Base-by-base conservation (phyloP, 2,329 filamentous ascomycete genomes). In the Teratosphaeria epicoccoides region DNA sequence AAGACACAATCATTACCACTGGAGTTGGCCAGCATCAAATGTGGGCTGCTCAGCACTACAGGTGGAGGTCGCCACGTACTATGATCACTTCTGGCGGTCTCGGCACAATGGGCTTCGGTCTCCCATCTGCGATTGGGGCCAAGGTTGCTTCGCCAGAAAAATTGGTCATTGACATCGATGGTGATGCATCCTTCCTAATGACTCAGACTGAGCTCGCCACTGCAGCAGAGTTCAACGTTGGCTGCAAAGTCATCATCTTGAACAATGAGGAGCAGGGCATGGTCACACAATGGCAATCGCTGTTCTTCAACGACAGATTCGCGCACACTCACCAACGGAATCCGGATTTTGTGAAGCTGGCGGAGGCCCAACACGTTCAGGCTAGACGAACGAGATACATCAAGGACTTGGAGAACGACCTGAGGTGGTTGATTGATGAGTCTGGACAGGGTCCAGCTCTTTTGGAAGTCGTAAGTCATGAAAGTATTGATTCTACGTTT, bases 151-250 rank as follows among this genome's bases (percentile, higher is more conserved):
- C 78, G 45, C 84, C 84, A 2, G 87, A 95, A 49, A 83, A 87
- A 55, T 81, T 95, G 48, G 91, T 97, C 55, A 82, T 97, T 54
- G 91, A 97, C 70, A 94, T 97, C 64, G 93, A 98, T 68, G 93
- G 93, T 56, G 93, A 97, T 68, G 93, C 91, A n/a, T 96, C 90
- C 3, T 97, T 98, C 76, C 88, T 88, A 78, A 97, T 98, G 93
- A 97, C 93, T 5, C 78, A 96, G 54, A 96, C 91, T 1, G 93
- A 98, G 74, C 82, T 98, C 49, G 87, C 86, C 45, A 96, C 91
- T 1, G 90, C 90, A 43, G 82, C 87, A 7, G 90, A 98, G 73
- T 97, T 97, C 77, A 87, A 93, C 74, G 96, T 97, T 68, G 90
- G 87, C 58, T 84, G 95, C 70, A 97, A 97, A 79, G 79, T 97